phyloP scores from a whole-genome alignment of 1,284 basidiomycete genomes.

The Pisolithus thermaeus region DNA sequence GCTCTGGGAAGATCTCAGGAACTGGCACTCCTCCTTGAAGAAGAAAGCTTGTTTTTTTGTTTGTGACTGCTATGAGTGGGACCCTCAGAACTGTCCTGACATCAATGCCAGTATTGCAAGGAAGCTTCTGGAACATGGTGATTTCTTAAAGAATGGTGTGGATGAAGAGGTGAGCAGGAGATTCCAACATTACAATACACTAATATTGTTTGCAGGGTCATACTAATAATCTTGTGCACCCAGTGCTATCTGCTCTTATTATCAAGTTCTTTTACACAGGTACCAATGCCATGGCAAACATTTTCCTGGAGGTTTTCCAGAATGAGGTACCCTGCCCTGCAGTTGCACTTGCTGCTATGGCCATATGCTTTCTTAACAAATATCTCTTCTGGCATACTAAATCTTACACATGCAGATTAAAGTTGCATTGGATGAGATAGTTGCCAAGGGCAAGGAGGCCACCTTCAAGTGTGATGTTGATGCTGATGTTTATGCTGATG shows the following conservation, averaged over 20 bases:
- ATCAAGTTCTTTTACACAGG: neutral
- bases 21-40: neutral
- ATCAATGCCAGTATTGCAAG: neutral
- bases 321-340: neutral
- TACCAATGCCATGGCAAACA: neutral
- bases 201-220: neutral
- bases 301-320: neutral
- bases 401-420: neutral
- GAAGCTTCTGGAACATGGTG: neutral
- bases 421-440: neutral
- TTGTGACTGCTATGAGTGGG: neutral
- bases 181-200: neutral
- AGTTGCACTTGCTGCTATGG: neutral
- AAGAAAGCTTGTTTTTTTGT: neutral
- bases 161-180: neutral
- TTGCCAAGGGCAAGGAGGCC: neutral
- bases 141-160: neutral
- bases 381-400: neutral
- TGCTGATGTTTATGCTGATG: neutral
- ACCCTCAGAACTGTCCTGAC: no score
- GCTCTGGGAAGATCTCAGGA: neutral
- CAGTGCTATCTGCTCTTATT: neutral
- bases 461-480: conserved; percentile 7
- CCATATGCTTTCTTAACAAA: neutral
- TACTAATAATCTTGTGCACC: neutral